Conservation (phyloP, 192 early-diverging fungal species). For the Linderina pennispora region DNA sequence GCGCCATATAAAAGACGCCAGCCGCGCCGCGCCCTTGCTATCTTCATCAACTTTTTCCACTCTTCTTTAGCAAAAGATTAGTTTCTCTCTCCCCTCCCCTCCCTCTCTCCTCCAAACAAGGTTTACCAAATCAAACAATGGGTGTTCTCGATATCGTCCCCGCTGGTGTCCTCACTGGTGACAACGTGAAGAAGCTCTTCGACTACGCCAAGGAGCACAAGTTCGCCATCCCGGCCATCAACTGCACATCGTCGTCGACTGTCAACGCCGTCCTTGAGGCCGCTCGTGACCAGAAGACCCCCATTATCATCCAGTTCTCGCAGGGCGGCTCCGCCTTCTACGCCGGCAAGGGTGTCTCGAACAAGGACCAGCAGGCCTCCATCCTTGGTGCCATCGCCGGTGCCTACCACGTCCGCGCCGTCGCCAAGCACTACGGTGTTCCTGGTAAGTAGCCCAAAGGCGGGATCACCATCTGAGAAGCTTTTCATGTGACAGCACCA, state of each 20-base stretch:
- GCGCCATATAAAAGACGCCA: too few relatives aligned
- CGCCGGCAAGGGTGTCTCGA: slow-evolving; percentile 89
- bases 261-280: slow-evolving; percentile 92
- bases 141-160: slow-evolving; percentile 80
- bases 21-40: too few relatives aligned
- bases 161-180: slow-evolving; percentile 89
- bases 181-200: slow-evolving; percentile 81
- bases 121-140: slow-evolving; percentile 26
- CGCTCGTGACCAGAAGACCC: slow-evolving; percentile 87
- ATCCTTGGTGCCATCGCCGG: slow-evolving; percentile 88
- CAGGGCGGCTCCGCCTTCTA: slow-evolving; percentile 89
- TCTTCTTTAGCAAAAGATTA: background rate
- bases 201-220: slow-evolving; percentile 67
- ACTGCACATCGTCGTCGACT: slow-evolving; percentile 91
- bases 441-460: slow-evolving; percentile 54
- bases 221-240: slow-evolving; percentile 95
- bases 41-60: too few relatives aligned
- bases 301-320: slow-evolving; percentile 94
- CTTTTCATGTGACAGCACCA: too few relatives aligned
- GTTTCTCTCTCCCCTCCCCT: background rate
- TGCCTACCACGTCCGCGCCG: slow-evolving; percentile 73
- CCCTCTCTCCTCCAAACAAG: background rate
- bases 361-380: slow-evolving; percentile 82
- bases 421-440: slow-evolving; percentile 82
- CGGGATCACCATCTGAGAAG: too few relatives aligned